Percentiles rank a stretch among this genome's conserved stretches.
Evolutionary conservation across 2,329 filamentous ascomycete species (phyloP).

Genomic region (Cadophora gregata): DNA sequence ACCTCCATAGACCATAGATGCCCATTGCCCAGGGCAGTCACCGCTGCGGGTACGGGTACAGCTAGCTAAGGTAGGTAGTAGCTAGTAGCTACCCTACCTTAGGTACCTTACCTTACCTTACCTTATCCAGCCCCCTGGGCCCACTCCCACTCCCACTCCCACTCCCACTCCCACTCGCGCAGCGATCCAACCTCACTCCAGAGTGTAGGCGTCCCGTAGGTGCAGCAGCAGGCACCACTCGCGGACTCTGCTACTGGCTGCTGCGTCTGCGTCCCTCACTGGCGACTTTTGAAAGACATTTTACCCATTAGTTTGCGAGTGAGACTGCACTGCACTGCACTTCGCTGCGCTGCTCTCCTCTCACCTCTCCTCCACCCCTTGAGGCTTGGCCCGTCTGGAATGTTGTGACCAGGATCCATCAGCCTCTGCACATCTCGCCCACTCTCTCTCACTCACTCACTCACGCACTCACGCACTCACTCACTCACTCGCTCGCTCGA

Average conservation of each 20-base stretch:
- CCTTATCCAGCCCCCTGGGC: neutral
- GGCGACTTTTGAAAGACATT: slow-evolving; percentile 4
- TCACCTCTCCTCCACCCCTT: neutral
- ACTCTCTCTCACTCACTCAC: no score
- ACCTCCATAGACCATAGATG: no score
- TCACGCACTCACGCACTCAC: no score
- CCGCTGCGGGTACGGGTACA: no score
- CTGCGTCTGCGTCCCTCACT: neutral
- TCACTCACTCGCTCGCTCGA: neutral
- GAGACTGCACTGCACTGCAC: no score
- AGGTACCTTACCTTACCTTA: no score
- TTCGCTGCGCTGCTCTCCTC: neutral
- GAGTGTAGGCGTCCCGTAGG: neutral
- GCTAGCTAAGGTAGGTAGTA: no score
- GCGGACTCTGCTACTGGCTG: neutral
- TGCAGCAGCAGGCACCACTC: neutral
- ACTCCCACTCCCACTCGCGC: neutral
- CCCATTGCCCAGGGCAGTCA: no score
- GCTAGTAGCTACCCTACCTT: no score
- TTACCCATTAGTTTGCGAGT: neutral
- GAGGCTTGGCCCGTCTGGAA: slow-evolving; percentile 17
- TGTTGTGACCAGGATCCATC: slow-evolving; percentile 12
- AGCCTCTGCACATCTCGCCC: slow-evolving; percentile 10
- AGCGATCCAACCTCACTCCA: neutral
- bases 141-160: neutral